phyloP scores from a whole-genome alignment of 768 basidiomycete species.

The Serendipita vermifera region DNA sequence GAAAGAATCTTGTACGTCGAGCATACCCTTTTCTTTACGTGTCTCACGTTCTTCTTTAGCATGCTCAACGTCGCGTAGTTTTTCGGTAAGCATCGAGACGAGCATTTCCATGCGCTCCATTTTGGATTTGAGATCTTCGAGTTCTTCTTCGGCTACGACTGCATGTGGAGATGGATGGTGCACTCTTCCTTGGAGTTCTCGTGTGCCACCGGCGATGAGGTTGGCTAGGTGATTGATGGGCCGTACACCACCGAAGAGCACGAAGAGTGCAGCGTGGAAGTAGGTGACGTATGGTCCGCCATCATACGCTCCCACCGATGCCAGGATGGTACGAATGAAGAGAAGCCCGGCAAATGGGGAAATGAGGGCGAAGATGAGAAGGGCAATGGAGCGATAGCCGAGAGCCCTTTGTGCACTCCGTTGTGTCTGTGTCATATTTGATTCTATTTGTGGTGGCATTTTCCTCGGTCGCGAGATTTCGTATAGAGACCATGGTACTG shows the following conservation, averaged over 20 bases:
- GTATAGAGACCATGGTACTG: constrained; percentile 7
- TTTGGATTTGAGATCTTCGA: neutral
- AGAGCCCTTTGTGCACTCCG: neutral
- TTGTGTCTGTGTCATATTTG: neutral
- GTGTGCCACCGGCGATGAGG: neutral
- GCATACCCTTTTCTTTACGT: neutral
- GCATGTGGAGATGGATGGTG: neutral
- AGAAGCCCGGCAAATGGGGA: neutral
- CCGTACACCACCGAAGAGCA: constrained; percentile 3
- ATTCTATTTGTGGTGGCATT: neutral
- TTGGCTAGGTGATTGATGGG: neutral
- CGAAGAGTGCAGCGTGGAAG: neutral
- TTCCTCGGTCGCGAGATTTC: neutral
- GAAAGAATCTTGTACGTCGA: neutral
- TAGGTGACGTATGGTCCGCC: constrained; percentile 4
- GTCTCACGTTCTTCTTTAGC: neutral
- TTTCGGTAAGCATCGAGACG: neutral
- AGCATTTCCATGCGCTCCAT: constrained; percentile 4
- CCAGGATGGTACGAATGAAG: neutral
- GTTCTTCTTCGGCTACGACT: too few species aligned
- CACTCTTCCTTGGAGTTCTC: neutral
- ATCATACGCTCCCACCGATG: neutral
- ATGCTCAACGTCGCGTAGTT: neutral
- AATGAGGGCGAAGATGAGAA: neutral
- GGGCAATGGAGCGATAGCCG: neutral